Evolutionary conservation across 805 yeast species (phyloP), one percentile per base, ranked within the genome.

Genomic region (Monosporozyma unispora): DNA sequence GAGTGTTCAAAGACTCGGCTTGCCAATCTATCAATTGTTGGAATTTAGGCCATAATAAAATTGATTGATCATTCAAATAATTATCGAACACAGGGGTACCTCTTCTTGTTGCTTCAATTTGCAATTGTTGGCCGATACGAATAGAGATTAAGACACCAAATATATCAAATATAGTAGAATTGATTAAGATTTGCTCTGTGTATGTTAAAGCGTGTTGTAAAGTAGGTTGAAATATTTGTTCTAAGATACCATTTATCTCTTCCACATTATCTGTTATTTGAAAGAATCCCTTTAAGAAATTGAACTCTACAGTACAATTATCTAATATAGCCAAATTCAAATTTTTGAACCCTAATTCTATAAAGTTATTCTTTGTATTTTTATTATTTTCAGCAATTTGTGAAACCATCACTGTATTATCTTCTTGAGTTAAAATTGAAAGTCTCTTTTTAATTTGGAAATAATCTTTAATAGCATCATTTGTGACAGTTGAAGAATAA

Each of bases 41-140:
- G 59, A 90, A 85, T 51, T 77, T 80, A 0, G 97, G 96, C 98
- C 98, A 93, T 43, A 91, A 68, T 3, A 76, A 64, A 47, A 87
- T 77, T 52, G 82, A 66, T 53, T 84, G 80, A 14, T 78, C 71
- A 56, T 84, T 81, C 54, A 84, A 72, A 62, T 84, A 86, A 51
- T 80, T 85, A 53, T 82, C 87, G 28, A 64, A 48, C 7, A 80
- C 80, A 0, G 95, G 90, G 2, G 84, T 79, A 50, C 77, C 77
- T 51, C 86, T 74, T 53, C 78, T 82, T 60, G 85, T 90, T 22
- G 85, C 68, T 54, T 80, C 82, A 48, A 76, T 75, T 52, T 79
- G 84, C 49, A 86, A 66, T 3, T 75, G 73, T 53, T 87, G 90
- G 1, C 82, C 72, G 28, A 88, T 65, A 47, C 96, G 72, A 28